Percentiles rank a stretch among this genome's conserved stretches.
phyloP scores from a whole-genome alignment of 2,329 filamentous ascomycete genomes.

The Aphanocladium album region DNA sequence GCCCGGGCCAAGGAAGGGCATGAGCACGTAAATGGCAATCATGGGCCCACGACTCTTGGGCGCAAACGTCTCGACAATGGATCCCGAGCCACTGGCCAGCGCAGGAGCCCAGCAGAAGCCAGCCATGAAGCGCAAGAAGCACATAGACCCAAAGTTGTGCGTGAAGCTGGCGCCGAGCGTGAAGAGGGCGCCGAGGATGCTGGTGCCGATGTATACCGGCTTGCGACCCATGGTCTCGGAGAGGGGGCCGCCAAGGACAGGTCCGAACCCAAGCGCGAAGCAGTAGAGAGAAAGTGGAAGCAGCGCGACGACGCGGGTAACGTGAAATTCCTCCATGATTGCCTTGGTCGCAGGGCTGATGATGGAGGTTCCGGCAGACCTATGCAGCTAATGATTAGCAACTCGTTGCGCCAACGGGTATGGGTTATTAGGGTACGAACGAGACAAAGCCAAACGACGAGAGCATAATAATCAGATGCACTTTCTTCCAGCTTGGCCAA shows the following conservation, averaged over 20 bases:
- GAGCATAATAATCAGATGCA: constrained; percentile 32
- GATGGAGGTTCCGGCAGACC: constrained; percentile 50
- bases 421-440: constrained; percentile 25
- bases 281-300: constrained; percentile 56
- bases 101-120: constrained; percentile 47
- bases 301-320: constrained; percentile 52
- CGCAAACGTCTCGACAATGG: constrained; percentile 44
- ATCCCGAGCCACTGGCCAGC: constrained; percentile 44
- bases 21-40: constrained; percentile 42
- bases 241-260: constrained; percentile 53
- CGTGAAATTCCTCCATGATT: constrained; percentile 48
- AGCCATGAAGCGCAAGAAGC: constrained; percentile 52
- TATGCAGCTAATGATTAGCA: constrained; percentile 20
- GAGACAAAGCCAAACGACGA: constrained; percentile 36
- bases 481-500: constrained; percentile 41
- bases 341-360: constrained; percentile 43
- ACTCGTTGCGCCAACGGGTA: constrained; percentile 11
- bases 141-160: constrained; percentile 44
- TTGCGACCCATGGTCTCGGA: constrained; percentile 54
- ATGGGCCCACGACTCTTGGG: constrained; percentile 38
- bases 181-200: constrained; percentile 49
- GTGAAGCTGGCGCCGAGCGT: constrained; percentile 50
- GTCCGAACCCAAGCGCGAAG: constrained; percentile 55
- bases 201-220: constrained; percentile 43
- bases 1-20: constrained; percentile 49